These are phyloP conservation scores for Colletotrichum sp. DNA, from an alignment of 2,329 filamentous ascomycete genomes.

Conservation along the genomic window DNA sequence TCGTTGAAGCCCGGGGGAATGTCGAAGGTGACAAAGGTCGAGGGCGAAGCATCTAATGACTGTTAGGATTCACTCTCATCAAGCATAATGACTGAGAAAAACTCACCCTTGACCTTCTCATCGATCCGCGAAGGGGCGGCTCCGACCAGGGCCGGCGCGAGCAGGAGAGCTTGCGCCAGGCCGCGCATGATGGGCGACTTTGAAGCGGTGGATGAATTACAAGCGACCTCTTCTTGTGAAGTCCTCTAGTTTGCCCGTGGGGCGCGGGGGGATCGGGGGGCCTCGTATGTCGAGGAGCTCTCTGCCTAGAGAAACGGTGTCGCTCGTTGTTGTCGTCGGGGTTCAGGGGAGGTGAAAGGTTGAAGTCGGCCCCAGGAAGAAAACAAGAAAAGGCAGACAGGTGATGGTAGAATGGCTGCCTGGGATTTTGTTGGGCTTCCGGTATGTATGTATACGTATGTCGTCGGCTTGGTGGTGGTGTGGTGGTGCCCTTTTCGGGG, in stretches of 20 bases:
- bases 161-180: conserved; percentile 30
- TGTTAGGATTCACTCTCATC: neutral
- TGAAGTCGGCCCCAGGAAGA: neutral
- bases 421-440: neutral
- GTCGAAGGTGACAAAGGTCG: conserved; percentile 22
- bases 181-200: conserved; percentile 10
- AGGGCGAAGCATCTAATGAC: neutral
- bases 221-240: neutral
- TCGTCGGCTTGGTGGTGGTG: neutral
- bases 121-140: conserved; percentile 23
- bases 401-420: neutral
- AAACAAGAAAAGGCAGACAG: neutral
- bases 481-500: neutral
- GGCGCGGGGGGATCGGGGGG: neutral
- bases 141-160: conserved; percentile 38
- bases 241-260: neutral
- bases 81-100: neutral
- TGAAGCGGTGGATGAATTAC: neutral
- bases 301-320: neutral
- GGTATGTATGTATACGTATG: neutral
- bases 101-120: neutral
- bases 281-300: neutral
- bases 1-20: conserved; percentile 6
- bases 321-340: neutral
- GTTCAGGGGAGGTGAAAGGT: neutral